These are phyloP conservation scores for Pestalotiopsis sp. DNA, from an alignment of 2,329 filamentous ascomycete genomes.

Conservation along the genomic window DNA sequence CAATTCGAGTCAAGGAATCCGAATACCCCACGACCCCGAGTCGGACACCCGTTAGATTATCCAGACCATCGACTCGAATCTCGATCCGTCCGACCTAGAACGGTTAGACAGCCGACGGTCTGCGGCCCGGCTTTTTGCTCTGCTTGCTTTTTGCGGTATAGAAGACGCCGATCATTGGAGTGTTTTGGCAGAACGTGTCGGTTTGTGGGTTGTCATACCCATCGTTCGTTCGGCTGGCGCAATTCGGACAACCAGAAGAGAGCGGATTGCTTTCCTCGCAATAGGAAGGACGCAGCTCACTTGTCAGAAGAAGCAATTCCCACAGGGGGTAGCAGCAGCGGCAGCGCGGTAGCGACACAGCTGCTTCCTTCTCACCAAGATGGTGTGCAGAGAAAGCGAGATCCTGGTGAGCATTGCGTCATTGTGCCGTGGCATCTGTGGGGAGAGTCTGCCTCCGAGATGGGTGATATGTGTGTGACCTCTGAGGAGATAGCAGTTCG, in stretches of 20 bases:
- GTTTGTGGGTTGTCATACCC: background rate
- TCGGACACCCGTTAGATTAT: background rate
- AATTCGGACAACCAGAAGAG: background rate
- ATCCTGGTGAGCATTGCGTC: background rate
- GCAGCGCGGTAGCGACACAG: background rate
- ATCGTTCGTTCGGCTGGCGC: background rate
- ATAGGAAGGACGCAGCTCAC: background rate
- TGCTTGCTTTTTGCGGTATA: background rate
- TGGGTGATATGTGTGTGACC: background rate
- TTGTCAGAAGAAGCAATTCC: background rate
- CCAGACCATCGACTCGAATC: background rate
- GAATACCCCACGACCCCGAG: background rate
- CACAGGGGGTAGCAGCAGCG: background rate
- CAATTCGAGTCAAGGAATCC: background rate
- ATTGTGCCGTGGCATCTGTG: background rate
- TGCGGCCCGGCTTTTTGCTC: background rate
- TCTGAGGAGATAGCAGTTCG: background rate
- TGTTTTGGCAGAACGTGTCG: background rate
- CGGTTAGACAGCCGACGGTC: background rate
- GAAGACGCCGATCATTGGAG: background rate
- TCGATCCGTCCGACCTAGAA: background rate
- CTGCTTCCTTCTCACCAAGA: background rate
- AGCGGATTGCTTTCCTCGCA: background rate
- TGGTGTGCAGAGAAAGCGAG: background rate
- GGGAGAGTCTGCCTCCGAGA: background rate